Conservation (phyloP, 2,329 filamentous ascomycete species). For the Cylindrodendrum hubeiense region DNA sequence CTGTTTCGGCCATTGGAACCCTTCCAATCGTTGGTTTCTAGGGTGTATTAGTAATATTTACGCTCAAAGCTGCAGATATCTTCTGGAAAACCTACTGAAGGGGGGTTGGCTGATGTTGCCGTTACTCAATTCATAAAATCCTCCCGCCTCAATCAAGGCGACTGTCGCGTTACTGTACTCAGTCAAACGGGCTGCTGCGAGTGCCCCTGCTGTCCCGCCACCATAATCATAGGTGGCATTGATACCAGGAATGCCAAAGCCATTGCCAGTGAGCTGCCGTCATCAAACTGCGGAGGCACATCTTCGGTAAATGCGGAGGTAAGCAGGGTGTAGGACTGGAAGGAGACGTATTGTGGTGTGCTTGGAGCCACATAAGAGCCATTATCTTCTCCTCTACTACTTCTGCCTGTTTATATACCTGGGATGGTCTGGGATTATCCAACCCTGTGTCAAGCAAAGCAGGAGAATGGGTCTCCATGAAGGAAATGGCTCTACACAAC, state of each 20-base stretch:
- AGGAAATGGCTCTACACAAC: background rate
- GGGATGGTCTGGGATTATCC: background rate
- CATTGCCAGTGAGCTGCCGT: constrained; percentile 19
- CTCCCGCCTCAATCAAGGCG: background rate
- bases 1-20: background rate
- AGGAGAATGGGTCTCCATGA: background rate
- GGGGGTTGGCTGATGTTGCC: background rate
- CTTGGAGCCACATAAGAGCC: background rate
- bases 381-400: background rate
- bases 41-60: background rate
- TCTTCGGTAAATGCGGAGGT: constrained; percentile 16
- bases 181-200: background rate
- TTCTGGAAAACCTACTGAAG: background rate
- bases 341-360: background rate
- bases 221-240: constrained; percentile 8
- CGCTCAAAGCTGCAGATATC: background rate
- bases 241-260: constrained; percentile 24
- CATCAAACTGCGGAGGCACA: constrained; percentile 18
- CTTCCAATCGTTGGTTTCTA: background rate
- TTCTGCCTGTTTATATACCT: background rate
- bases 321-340: background rate
- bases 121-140: background rate
- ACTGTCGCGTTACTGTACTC: background rate
- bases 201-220: background rate
- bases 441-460: background rate